Evolutionary conservation across 306 rosid genomes (phyloP).

Genomic region (Trifolium subterraneum): DNA sequence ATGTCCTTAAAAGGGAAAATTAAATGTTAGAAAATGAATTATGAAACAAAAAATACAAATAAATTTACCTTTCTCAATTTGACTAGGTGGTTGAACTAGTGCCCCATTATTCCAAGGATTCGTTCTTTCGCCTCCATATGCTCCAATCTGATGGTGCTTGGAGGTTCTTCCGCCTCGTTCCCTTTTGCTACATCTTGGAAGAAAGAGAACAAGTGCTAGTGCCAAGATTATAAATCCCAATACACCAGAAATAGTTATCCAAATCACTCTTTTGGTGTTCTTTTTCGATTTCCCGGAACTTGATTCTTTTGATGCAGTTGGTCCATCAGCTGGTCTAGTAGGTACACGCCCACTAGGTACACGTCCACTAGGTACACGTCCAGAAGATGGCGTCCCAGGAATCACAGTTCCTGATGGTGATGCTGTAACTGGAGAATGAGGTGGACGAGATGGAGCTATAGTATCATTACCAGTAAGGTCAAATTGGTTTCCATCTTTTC

Average conservation of each 20-base stretch:
- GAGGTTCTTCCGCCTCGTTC: constrained; percentile 58
- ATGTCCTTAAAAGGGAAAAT: constrained; percentile 23
- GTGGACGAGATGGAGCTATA: constrained; percentile 56
- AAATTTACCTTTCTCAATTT: constrained; percentile 66
- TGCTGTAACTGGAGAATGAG: constrained; percentile 53
- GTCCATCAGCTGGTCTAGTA: constrained; percentile 64
- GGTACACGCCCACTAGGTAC: too few species aligned
- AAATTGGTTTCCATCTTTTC: constrained; percentile 84
- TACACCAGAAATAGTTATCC: constrained; percentile 70
- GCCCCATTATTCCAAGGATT: constrained; percentile 53
- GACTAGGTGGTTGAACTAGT: constrained; percentile 56
- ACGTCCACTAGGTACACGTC: constrained; percentile 43
- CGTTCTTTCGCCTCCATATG: constrained; percentile 69
- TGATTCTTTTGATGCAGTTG: constrained; percentile 60
- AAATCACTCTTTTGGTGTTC: constrained; percentile 64
- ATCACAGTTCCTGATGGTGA: constrained; percentile 54
- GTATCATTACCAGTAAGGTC: constrained; percentile 55
- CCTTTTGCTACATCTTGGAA: constrained; percentile 67
- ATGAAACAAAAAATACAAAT: constrained; percentile 23
- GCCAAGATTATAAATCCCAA: constrained; percentile 58
- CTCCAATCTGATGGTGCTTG: constrained; percentile 65
- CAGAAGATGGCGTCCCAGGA: constrained; percentile 58
- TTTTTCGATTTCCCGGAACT: constrained; percentile 59
- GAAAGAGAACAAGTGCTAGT: constrained; percentile 60
- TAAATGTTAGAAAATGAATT: constrained; percentile 27